Base-by-base conservation (phyloP, 1,284 basidiomycete species). In the Ganoderma multipileum region DNA sequence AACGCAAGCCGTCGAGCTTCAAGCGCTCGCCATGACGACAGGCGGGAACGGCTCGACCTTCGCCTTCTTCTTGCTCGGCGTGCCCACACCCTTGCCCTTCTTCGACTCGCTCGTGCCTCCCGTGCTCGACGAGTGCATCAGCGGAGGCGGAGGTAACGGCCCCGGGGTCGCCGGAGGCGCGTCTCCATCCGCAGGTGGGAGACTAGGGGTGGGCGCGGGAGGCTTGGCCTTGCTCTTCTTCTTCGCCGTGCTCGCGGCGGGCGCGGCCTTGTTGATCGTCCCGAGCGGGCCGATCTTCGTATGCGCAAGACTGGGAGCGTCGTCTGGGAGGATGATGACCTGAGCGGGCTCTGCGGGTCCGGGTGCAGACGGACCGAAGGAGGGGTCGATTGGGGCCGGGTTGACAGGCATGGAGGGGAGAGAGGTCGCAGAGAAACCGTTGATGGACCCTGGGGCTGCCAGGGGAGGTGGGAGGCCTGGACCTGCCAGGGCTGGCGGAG, bases 201-300 rank as follows among this genome's bases (percentile, higher is more conserved):
- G 12, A 11, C 59, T 65, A 3, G 69, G 63, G 2, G 68, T 68
- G 18, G 67, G 68, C 30, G 58, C 71, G 18, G 75, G 66, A 1
- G 73, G 74, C 50, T 77, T 77, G 33, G 78, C 77, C 66, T 82
- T 81, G 69, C 79, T 78, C 70, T 81, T 82, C 79, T 84, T 84
- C 77, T 82, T 82, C 60, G 78, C 68, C 2, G 77, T 66, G 16
- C 70, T 74, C 3, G 79, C 73, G 1, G 78, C 69, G 33, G 77
- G 81, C 18, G 78, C 76, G 0, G 79, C 74, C 70, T 77, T 78
- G 67, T 87, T 74, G 68, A 94, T 87, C 76, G 94, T 91, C 14
- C 93, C 93, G 9, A 93, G 80, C 0, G 93, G 92, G 0, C 92
- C 92, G 74, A 94, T 87, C 82, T 91, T 94, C 58, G 85, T 81